Conservation (phyloP, 1,139 yeast genomes). For the Saccharomyces pastorianus region DNA sequence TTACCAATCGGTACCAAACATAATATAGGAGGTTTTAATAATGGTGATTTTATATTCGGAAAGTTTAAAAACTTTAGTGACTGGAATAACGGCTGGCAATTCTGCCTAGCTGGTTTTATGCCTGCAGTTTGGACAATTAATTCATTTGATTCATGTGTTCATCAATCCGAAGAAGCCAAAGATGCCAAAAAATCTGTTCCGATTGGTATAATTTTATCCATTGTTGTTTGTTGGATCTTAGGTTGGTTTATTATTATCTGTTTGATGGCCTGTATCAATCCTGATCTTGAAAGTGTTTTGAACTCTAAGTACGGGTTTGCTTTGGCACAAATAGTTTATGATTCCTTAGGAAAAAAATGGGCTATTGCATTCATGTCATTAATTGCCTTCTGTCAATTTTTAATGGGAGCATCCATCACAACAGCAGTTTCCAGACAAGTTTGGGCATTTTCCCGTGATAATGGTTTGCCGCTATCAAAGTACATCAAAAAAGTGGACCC, state of each 20-base stretch:
- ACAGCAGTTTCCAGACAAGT: conserved; percentile 46
- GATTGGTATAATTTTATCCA: conserved; percentile 50
- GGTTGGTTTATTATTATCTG: conserved; percentile 55
- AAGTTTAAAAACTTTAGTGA: conserved; percentile 45
- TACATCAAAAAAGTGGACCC: conserved; percentile 41
- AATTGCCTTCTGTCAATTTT: conserved; percentile 52
- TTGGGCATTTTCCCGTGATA: conserved; percentile 48
- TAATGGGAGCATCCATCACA: conserved; percentile 58
- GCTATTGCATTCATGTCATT: conserved; percentile 57
- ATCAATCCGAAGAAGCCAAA: conserved; percentile 64
- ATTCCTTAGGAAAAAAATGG: conserved; percentile 63
- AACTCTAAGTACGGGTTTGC: conserved; percentile 44
- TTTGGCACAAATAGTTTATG: conserved; percentile 58
- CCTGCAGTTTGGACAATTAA: conserved; percentile 66
- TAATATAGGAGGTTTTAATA: conserved; percentile 31
- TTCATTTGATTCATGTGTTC: conserved; percentile 65
- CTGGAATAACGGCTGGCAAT: conserved; percentile 65
- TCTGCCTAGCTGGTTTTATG: conserved; percentile 38
- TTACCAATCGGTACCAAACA: conserved; percentile 47
- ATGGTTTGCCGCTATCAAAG: conserved; percentile 41
- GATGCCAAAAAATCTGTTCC: conserved; percentile 65
- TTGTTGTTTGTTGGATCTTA: conserved; percentile 49
- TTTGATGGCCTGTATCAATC: conserved; percentile 47
- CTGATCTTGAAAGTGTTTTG: conserved; percentile 41
- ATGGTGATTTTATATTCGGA: conserved; percentile 47